phyloP scores from a whole-genome alignment of 306 rosid genomes.

The Cucumis cinereus region DNA sequence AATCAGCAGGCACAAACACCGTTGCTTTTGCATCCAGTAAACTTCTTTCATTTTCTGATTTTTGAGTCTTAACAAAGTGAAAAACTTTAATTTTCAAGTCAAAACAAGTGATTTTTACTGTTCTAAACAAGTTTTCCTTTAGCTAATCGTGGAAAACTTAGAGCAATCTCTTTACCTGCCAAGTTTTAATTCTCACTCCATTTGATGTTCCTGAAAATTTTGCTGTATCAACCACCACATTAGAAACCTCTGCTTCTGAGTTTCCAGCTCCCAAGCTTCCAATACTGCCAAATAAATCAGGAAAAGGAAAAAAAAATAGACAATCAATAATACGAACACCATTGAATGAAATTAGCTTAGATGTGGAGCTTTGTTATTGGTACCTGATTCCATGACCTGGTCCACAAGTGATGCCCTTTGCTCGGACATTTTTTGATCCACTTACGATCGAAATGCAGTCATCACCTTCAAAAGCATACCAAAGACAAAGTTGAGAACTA shows the following conservation, averaged over 20 bases:
- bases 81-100: neutral
- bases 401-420: conserved; percentile 48
- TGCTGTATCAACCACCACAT: conserved; percentile 45
- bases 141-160: neutral
- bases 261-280: conserved; percentile 72
- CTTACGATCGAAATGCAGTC: conserved; percentile 81
- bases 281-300: conserved; percentile 30
- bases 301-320: neutral
- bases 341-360: neutral
- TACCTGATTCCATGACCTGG: conserved; percentile 98
- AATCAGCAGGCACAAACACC: neutral
- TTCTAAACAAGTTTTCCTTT: neutral
- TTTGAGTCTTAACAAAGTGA: neutral
- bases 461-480: conserved; percentile 36
- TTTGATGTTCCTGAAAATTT: conserved; percentile 51
- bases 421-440: conserved; percentile 52
- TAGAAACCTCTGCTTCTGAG: conserved; percentile 49
- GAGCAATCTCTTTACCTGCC: conserved; percentile 47
- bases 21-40: conserved; percentile 5
- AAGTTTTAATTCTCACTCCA: conserved; percentile 86
- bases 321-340: neutral
- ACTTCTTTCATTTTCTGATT: neutral
- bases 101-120: neutral
- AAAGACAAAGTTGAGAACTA: neutral
- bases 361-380: neutral